These are phyloP conservation scores for Deuterostichococcus epilithicus DNA, from an alignment of 139 green algal genomes.

Conservation along the genomic window DNA sequence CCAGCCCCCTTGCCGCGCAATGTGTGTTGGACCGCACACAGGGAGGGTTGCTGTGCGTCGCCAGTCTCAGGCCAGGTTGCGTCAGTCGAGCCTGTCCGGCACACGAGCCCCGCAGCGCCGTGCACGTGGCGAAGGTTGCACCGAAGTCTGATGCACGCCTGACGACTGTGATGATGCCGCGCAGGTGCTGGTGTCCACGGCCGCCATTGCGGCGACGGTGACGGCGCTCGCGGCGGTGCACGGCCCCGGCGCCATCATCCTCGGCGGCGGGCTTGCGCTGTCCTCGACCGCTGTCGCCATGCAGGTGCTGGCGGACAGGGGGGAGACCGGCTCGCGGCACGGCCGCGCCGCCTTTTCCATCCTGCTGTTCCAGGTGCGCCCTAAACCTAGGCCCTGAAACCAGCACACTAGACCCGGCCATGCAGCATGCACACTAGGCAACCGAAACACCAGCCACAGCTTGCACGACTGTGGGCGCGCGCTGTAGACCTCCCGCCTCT, in stretches of 20 bases:
- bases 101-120: too few species aligned
- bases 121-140: neutral
- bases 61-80: too few species aligned
- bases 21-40: too few species aligned
- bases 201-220: slow-evolving; percentile 29
- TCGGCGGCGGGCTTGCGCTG: slow-evolving; percentile 91
- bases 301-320: slow-evolving; percentile 90
- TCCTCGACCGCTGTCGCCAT: slow-evolving; percentile 96
- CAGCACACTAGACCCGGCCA: too few species aligned
- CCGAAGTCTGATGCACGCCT: neutral
- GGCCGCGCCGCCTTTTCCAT: slow-evolving; percentile 94
- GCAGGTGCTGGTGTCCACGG: slow-evolving; percentile 69
- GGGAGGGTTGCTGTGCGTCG: too few species aligned
- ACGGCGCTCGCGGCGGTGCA: slow-evolving; percentile 55
- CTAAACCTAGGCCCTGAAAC: neutral
- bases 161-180: neutral
- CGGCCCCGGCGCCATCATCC: slow-evolving; percentile 79
- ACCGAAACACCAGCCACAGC: too few species aligned
- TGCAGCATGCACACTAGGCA: too few species aligned
- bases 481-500: too few species aligned
- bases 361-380: slow-evolving; percentile 81
- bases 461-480: too few species aligned
- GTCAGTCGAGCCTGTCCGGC: too few species aligned
- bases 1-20: too few species aligned
- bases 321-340: slow-evolving; percentile 87